Evolutionary conservation across 1,284 basidiomycete genomes (phyloP), one percentile per base, ranked within the genome.

Genomic region (Fereydounia khargensis): DNA sequence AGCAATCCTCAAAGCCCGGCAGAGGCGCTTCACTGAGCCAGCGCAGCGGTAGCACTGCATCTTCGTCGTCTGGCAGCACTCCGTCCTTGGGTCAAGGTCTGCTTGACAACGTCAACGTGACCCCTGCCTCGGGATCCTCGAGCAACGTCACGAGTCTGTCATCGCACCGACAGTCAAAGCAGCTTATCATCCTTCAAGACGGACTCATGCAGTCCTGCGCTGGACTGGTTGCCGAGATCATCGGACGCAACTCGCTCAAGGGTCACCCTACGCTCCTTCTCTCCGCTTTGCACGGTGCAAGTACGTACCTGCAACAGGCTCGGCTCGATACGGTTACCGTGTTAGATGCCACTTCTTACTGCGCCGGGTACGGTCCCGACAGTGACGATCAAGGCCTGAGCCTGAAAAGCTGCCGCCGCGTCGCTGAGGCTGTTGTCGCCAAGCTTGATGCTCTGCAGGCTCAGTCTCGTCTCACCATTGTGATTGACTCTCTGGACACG

Each of bases 401-500:
- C 27, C 25, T 5, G 20, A 28, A 13, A 16, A 36, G 2, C 17
- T 40, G 19, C 10, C 3, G 21, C 4, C 22, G 22, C 8, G 19
- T 22, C 14, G 18, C 30, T 22, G 24, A 36, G 6, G 21, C 36
- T 14, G 24, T 38, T 11, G 19, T 24, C 8, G 32, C 32, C 5
- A 17, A 34, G 16, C 17, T 34, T 5, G 17, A 6, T 4, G 4
- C 17, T n/a, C 9, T 34, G 17, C 6, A 14, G 7, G 17, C 16
- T 3, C 32, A 34, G 32, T 4, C 6, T 17, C 32, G 16, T 8
- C 6, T 20, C 32, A 65, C 52, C 2, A 40, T 70, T 24, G 14
- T 58, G 19, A 32, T 71, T 14, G 69, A 71, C 42, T 65, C 69
- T 16, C 51, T 71, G 27, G 63, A 65, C 23, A 47, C 47, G 6